Evolutionary conservation across 2,329 filamentous ascomycete genomes (phyloP).

Genomic region (Hypoxylon sp.): DNA sequence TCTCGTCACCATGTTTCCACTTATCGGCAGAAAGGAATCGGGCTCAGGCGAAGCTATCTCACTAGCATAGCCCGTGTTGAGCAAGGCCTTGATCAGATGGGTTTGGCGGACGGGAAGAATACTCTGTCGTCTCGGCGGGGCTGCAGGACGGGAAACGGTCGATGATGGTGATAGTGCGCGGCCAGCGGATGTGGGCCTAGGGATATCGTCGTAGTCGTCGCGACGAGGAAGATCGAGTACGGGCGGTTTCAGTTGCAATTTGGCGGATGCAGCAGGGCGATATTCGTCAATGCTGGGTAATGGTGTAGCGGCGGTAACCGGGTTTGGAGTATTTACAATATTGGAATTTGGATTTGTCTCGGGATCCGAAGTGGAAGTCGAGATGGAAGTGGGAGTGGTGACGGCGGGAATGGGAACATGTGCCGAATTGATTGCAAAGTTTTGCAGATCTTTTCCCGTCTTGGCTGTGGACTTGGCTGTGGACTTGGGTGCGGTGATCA

Average conservation of each 20-base stretch:
- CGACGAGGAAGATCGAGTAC: conserved; percentile 23
- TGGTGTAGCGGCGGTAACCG: conserved; percentile 23
- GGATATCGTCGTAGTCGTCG: conserved; percentile 30
- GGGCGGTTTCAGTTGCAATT: conserved; percentile 34
- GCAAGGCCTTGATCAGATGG: conserved; percentile 60
- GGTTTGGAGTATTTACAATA: neutral
- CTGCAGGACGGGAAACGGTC: conserved; percentile 42
- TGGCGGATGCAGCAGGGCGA: conserved; percentile 30
- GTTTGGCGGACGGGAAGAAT: conserved; percentile 56
- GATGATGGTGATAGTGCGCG: conserved; percentile 30
- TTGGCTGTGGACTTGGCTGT: conserved; percentile 30
- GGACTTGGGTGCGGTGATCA: conserved; percentile 23
- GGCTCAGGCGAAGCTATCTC: conserved; percentile 52
- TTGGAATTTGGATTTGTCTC: neutral
- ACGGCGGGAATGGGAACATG: conserved; percentile 25
- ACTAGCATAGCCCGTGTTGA: conserved; percentile 55
- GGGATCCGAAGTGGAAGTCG: conserved; percentile 14
- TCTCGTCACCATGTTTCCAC: conserved; percentile 67
- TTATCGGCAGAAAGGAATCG: conserved; percentile 51
- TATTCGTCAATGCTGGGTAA: conserved; percentile 49
- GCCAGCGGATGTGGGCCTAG: conserved; percentile 25
- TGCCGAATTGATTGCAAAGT: conserved; percentile 36
- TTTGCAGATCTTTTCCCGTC: conserved; percentile 50
- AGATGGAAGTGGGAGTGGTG: conserved; percentile 18
- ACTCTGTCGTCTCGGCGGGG: conserved; percentile 53